A percentile compares a stretch with the other conserved stretches of the same genome.
phyloP scores from a whole-genome alignment of 495 filamentous ascomycete species.

The Annulohypoxylon moriforme region DNA sequence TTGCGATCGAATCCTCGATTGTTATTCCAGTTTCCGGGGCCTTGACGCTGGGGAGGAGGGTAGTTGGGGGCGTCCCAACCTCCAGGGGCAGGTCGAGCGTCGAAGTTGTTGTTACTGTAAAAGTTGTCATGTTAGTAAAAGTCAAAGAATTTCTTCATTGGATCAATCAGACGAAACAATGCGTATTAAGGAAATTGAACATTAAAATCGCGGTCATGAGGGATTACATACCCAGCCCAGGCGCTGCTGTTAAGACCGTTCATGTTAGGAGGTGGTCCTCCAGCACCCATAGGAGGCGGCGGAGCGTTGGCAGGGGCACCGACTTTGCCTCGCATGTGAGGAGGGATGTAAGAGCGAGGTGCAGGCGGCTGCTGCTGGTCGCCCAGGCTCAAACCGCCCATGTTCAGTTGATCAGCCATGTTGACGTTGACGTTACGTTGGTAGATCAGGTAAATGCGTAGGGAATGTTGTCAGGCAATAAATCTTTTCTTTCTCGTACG shows the following conservation, averaged over 20 bases:
- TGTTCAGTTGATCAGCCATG: constrained; percentile 97
- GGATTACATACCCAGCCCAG: constrained; percentile 69
- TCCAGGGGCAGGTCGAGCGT: constrained; percentile 53
- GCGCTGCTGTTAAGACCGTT: constrained; percentile 68
- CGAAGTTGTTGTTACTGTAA: constrained; percentile 57
- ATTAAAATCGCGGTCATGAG: not conserved
- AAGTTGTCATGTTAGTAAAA: constrained; percentile 35
- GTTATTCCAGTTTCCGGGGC: constrained; percentile 45
- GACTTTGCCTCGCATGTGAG: constrained; percentile 82
- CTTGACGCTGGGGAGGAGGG: constrained; percentile 45
- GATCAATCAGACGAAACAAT: constrained; percentile 1
- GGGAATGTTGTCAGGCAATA: constrained; percentile 22
- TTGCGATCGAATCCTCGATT: constrained; percentile 62
- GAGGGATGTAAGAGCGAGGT: constrained; percentile 90
- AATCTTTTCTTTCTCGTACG: constrained; percentile 46
- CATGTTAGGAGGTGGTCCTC: constrained; percentile 52
- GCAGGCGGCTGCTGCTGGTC: constrained; percentile 67
- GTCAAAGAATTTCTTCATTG: constrained; percentile 5
- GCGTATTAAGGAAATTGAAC: not conserved
- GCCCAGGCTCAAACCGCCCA: constrained; percentile 80
- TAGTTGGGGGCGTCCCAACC: constrained; percentile 46
- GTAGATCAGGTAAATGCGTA: constrained; percentile 13
- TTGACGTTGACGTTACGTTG: constrained; percentile 16
- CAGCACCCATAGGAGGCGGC: constrained; percentile 47
- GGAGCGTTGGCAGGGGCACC: constrained; percentile 49